Evolutionary conservation across 768 basidiomycete genomes (phyloP), one percentile per base, ranked within the genome.

Genomic region (Jaapia argillacea): DNA sequence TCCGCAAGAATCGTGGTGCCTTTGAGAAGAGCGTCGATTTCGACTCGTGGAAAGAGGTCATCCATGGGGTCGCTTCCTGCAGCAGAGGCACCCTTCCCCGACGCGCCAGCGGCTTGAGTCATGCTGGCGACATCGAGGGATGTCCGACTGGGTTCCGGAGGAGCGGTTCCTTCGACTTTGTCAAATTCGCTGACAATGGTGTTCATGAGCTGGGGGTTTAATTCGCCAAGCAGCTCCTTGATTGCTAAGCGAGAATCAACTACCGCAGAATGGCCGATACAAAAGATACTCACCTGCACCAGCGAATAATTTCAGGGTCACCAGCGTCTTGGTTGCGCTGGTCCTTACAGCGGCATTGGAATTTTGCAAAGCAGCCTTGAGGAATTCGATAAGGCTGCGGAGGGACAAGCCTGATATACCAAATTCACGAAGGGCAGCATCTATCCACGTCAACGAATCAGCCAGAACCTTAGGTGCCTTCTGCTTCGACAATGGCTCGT

Each of bases 391-490:
- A 25, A 99, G 68, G 45, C 70, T 75, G 43, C 89, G 75, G 24
- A 98, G 70, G 4, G 85, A 79, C 24, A 99, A 56, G 3, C 93
- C 93, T 21, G 77, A 73, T 47, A 92, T 86, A 31, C 96, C 96
- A 58, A 99, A 99, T 45, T 98, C 96, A 14, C 68, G 70, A 24
- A 99, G 63, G 5, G 85, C 83, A 25, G 79, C 74, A 46, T 91
- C 90, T 45, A 96, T 75, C 92, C 94, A 98, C 21, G 70, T 64
- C 38, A 93, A 62, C 2, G 92, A 82, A 58, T 99, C 96, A 0
- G 92, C 89, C 25, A 97, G 72, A 35, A 91, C 89, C 63, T 98
- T 99, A 0, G 96, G 94, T 3, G 96, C 94, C 59, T 99, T 99
- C 59, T 92, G 91, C 62, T 93, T 96, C 23, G 77, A 76, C 54